Percentiles rank a stretch among this genome's conserved stretches.
phyloP scores from a whole-genome alignment of 306 rosid genomes.

The Senna tora region DNA sequence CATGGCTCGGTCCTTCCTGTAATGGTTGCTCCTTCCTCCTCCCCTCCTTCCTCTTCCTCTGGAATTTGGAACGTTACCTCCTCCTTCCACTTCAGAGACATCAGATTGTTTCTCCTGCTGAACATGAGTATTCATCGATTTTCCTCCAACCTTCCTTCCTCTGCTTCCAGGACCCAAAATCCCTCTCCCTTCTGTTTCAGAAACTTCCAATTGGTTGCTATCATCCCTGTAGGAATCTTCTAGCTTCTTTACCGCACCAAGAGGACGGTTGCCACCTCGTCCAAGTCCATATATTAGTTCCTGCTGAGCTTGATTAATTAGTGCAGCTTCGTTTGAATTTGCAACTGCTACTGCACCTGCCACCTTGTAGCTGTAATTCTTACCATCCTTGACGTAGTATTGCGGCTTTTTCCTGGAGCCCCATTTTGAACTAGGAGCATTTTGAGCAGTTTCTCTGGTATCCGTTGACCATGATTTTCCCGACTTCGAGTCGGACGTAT shows the following conservation, averaged over 20 bases:
- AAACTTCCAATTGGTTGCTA: constrained; percentile 44
- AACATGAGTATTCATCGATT: constrained; percentile 39
- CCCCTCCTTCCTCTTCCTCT: constrained; percentile 68
- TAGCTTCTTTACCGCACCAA: constrained; percentile 83
- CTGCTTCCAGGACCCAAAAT: constrained; percentile 40
- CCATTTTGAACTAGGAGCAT: constrained; percentile 71
- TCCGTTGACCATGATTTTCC: constrained; percentile 53
- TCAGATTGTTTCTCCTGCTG: constrained; percentile 50
- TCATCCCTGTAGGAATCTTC: constrained; percentile 53
- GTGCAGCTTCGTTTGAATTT: constrained; percentile 76
- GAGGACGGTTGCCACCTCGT: constrained; percentile 93
- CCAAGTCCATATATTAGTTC: constrained; percentile 93
- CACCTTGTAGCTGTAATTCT: constrained; percentile 95
- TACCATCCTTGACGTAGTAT: constrained; percentile 93
- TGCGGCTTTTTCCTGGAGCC: constrained; percentile 89
- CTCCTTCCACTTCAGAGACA: constrained; percentile 45
- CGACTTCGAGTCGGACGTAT: constrained; percentile 40
- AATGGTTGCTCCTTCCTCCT: constrained; percentile 66
- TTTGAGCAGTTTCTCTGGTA: constrained; percentile 49
- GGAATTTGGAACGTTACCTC: constrained; percentile 40
- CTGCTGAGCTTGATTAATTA: constrained; percentile 58
- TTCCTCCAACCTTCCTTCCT: constrained; percentile 54
- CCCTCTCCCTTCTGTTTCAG: constrained; percentile 58
- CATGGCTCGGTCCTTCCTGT: constrained; percentile 87
- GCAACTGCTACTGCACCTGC: constrained; percentile 90